A percentile compares a stretch with the other conserved stretches of the same genome.
Conservation (phyloP, 306 rosid species). For the Lagenaria siceraria region DNA sequence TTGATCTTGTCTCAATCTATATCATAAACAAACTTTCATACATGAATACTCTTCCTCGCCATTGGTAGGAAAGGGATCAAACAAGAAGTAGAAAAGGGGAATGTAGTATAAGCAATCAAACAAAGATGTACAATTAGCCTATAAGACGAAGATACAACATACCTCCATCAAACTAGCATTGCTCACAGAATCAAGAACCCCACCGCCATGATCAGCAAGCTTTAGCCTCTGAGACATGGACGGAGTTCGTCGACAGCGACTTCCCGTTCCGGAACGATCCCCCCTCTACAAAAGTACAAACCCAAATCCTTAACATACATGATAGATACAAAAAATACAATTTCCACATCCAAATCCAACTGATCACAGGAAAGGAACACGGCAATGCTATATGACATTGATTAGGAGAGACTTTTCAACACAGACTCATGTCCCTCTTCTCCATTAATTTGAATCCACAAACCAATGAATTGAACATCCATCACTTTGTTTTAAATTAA, state of each 20-base stretch:
- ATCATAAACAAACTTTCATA: slow-evolving; percentile 7
- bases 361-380: not conserved
- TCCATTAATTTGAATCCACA: not conserved
- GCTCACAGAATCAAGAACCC: slow-evolving; percentile 55
- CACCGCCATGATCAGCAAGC: slow-evolving; percentile 42
- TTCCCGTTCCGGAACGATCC: slow-evolving; percentile 88
- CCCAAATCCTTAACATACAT: not conserved
- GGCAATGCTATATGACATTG: not conserved
- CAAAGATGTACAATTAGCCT: not conserved
- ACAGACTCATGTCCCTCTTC: not conserved
- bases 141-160: not conserved
- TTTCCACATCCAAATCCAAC: not conserved
- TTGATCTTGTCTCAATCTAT: slow-evolving; percentile 79
- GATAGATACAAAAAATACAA: not conserved
- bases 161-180: slow-evolving; percentile 94
- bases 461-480: not conserved
- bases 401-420: not conserved
- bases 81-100: not conserved
- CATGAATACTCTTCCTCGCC: not conserved
- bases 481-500: not conserved
- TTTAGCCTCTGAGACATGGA: slow-evolving; percentile 56
- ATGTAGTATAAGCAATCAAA: not conserved
- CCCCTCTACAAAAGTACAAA: slow-evolving; percentile 40
- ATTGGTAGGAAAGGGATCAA: not conserved
- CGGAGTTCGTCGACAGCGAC: slow-evolving; percentile 59